Base-by-base conservation (phyloP, 805 yeast species). In the Jamesozyma jinghongensis region DNA sequence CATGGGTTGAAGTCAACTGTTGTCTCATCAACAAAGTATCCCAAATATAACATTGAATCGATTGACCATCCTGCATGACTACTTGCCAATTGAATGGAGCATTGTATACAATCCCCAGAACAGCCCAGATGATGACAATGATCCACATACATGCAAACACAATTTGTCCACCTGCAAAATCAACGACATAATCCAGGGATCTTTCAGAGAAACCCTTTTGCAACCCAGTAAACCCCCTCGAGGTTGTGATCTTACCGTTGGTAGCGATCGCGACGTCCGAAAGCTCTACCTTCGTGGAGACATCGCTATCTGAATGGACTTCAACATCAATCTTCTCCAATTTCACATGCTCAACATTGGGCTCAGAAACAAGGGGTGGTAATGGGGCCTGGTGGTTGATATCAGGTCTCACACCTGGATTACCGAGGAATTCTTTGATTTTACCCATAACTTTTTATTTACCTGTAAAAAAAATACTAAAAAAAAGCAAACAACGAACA, bases 21-120 rank as follows among this genome's bases (percentile, higher is more conserved):
- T 66, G 69, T 49, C 70, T 56, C 65, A 62, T 65, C 39, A 66
- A 44, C n/a, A 66, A 45, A 2, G 69, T 64, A 44, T 66, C 68
- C 64, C 68, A 66, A 20, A 62, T 42, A 43, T 66, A 66, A 38
- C 63, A 47, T 46, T 64, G 69, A 37, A 66, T 60, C 1, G 69
- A 63, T 41, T 63, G 66, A 16, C 67, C 68, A 49, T 66, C 69
- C 45, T 66, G 67, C 66, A 66, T 65, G 3, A 61, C 61, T 30
- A 66, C 64, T 48, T 66, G 69, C 70, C 70, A 66, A 34, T 49
- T 51, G 37, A 52, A 51, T 4, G 67, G 61, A 2, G 57, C 67
- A 16, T 49, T 45, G 18, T 52, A 54, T 3, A 56, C 48, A 16
- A 48, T 46, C 34, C 68, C 65, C 1, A 56, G 10, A 7, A 58